Base-by-base conservation (phyloP, 140 eudicot genomes). In the Bidens hawaiensis region DNA sequence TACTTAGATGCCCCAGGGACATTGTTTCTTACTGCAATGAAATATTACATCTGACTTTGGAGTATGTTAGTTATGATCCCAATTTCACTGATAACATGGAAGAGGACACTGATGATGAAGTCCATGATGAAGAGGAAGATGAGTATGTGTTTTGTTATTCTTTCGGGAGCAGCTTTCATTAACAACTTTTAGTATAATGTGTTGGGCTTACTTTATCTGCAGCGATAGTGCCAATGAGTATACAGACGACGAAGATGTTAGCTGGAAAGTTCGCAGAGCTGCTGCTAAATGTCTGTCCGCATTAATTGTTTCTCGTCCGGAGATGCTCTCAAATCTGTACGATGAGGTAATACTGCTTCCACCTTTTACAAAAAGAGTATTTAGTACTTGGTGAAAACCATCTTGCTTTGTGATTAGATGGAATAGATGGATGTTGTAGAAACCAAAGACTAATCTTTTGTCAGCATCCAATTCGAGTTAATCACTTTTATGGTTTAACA, bases 201-300 rank as follows among this genome's bases (percentile, higher is more conserved):
- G 21, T 19, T 46, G 53, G 69, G 50, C 45, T 64, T 64, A 30
- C 52, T 75, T 76, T 50, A 60, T 36, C 26, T 88, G 80, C 62
- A 94, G 99, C 19, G 99, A 85, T 79, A 94, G 99, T 76, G 94
- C 95, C 9, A 72, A 94, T 72, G 99, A 94, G 63, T 94, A 94
- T 82, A 85, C 99, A 4, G 99, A 94, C 72, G 99, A 94, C 52
- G 99, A 94, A 78, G 99, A 94, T 70, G 85, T 75, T 26, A 94
- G 99, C 80, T 94, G 99, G 99, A 94, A 94, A 69, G 99, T 94
- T 49, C 68, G 99, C 66, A 85, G 99, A 73, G 97, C 99, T 70
- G 88, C 99, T 66, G 99, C 99, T 23, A 94, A 94, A 78, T 94
- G 99, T 70, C 82, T 94, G 47, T 83, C 99, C 41, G 99, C 90